phyloP scores from a whole-genome alignment of 371 early-diverging fungal genomes.

The Mucor indicus region DNA sequence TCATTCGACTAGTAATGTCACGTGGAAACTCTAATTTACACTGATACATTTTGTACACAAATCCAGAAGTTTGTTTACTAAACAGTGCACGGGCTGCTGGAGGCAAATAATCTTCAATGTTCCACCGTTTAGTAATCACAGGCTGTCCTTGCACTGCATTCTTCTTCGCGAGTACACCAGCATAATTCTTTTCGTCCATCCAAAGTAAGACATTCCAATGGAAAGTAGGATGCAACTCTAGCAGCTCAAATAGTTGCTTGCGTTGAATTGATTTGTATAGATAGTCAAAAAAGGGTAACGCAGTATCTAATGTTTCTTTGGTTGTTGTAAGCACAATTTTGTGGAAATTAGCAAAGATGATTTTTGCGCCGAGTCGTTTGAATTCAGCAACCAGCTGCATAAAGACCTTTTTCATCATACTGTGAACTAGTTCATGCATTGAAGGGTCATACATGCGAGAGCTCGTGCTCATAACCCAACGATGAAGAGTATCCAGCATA shows the following conservation, averaged over 20 bases:
- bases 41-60: constrained; percentile 15
- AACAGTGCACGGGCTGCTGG: constrained; percentile 69
- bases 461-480: constrained; percentile 81
- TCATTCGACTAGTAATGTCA: constrained; percentile 6
- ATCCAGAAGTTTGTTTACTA: constrained; percentile 22
- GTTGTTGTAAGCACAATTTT: constrained; percentile 78
- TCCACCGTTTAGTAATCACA: constrained; percentile 65
- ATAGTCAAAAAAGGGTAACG: constrained; percentile 72
- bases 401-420: constrained; percentile 88
- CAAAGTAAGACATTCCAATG: constrained; percentile 87
- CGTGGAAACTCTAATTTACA: constrained; percentile 13
- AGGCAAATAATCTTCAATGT: constrained; percentile 85
- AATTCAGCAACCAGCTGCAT: constrained; percentile 80
- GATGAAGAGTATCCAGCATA: constrained; percentile 80
- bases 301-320: constrained; percentile 72
- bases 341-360: constrained; percentile 81
- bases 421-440: constrained; percentile 71
- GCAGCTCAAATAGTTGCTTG: constrained; percentile 73
- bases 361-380: constrained; percentile 68
- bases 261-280: constrained; percentile 63
- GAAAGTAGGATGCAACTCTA: constrained; percentile 58
- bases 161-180: constrained; percentile 54
- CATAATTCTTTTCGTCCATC: constrained; percentile 92
- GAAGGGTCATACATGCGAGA: constrained; percentile 86
- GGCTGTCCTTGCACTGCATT: constrained; percentile 3